Percentiles rank a stretch among this genome's conserved stretches.
These are phyloP conservation scores for Artomyces pyxidatus DNA, from an alignment of 768 basidiomycete species.

Conservation along the genomic window DNA sequence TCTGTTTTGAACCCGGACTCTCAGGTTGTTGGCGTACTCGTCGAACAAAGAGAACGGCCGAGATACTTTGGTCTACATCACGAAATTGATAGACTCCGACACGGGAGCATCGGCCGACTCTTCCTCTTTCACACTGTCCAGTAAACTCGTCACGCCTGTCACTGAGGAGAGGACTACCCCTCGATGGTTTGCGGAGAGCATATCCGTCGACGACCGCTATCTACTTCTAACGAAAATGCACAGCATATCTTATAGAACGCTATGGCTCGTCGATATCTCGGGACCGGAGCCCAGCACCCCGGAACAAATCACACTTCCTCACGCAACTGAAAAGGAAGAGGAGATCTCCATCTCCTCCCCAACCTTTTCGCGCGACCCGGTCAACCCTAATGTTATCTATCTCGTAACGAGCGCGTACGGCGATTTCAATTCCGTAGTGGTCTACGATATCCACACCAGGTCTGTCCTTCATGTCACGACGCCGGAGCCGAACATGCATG, in stretches of 20 bases:
- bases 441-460: constrained; percentile 24
- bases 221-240: constrained; percentile 25
- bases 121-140: constrained; percentile 24
- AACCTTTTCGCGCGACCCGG: constrained; percentile 26
- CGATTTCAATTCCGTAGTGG: constrained; percentile 29
- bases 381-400: constrained; percentile 25
- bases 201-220: constrained; percentile 33
- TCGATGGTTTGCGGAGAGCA: constrained; percentile 22
- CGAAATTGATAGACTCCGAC: constrained; percentile 24
- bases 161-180: constrained; percentile 21
- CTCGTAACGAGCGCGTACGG: constrained; percentile 31
- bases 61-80: constrained; percentile 31
- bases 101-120: constrained; percentile 24
- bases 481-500: constrained; percentile 22
- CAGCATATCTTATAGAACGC: constrained; percentile 21
- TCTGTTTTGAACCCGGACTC: too few species aligned
- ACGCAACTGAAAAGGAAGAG: constrained; percentile 24
- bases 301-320: constrained; percentile 27
- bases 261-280: constrained; percentile 29
- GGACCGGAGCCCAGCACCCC: constrained; percentile 18
- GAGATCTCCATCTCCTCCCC: constrained; percentile 17
- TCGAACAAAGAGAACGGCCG: constrained; percentile 34
- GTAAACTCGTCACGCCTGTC: constrained; percentile 27
- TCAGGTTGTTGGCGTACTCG: constrained; percentile 30
- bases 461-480: constrained; percentile 31